phyloP scores from a whole-genome alignment of 2,329 filamentous ascomycete species.

The Talaromyces sp. region DNA sequence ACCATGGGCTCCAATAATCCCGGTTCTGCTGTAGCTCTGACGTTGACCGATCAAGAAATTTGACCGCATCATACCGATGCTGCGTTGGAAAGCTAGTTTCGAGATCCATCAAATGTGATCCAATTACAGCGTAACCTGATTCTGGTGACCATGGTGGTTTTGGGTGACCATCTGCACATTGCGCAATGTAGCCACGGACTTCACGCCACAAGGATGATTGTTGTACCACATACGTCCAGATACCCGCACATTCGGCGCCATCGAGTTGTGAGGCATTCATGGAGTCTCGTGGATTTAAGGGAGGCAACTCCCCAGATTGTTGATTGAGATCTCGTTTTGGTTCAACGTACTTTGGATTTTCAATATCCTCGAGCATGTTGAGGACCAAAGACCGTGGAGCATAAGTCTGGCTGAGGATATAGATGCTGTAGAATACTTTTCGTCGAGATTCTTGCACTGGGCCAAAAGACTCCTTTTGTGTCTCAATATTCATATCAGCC shows the following conservation, averaged over 20 bases:
- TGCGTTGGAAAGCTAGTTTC: conserved; percentile 24
- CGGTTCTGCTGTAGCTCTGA: conserved; percentile 24
- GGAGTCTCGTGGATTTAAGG: conserved; percentile 18
- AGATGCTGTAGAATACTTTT: conserved; percentile 21
- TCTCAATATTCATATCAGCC: conserved; percentile 15
- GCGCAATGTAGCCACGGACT: conserved; percentile 20
- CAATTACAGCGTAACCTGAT: conserved; percentile 24
- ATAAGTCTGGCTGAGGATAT: conserved; percentile 22
- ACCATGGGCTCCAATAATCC: conserved; percentile 32
- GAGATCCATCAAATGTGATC: conserved; percentile 23
- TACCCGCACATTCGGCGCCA: conserved; percentile 15
- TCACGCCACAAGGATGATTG: conserved; percentile 22
- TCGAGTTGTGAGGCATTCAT: background rate
- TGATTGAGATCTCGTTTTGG: conserved; percentile 17
- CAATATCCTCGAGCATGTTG: conserved; percentile 25
- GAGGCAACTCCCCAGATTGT: conserved; percentile 16
- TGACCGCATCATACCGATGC: conserved; percentile 22
- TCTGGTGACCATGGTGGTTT: conserved; percentile 23
- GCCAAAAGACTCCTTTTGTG: background rate
- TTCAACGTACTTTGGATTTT: conserved; percentile 22
- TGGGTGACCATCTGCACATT: conserved; percentile 19
- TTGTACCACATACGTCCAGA: conserved; percentile 24
- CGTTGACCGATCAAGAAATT: conserved; percentile 20
- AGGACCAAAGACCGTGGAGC: conserved; percentile 19
- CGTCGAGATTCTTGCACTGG: conserved; percentile 13